phyloP scores from a whole-genome alignment of 345 rosid genomes.

The Syzygium grande region DNA sequence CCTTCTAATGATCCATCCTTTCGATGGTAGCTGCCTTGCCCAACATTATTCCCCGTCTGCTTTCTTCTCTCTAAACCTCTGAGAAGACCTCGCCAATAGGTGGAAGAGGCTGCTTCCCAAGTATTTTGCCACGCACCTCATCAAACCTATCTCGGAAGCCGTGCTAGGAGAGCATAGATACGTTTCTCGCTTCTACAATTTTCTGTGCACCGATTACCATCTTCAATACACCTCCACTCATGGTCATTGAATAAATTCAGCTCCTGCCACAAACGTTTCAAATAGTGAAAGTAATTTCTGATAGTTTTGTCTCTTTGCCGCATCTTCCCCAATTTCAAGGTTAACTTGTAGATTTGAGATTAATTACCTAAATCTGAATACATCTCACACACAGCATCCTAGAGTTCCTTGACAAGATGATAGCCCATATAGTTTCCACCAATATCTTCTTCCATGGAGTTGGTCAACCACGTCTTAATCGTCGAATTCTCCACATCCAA shows the following conservation, averaged over 20 bases:
- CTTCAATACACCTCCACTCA: neutral
- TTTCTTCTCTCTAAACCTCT: neutral
- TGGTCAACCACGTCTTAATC: neutral
- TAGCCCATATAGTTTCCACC: neutral
- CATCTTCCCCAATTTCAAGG: neutral
- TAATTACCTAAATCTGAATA: neutral
- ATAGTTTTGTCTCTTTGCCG: fast-evolving
- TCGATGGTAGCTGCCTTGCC: fast-evolving
- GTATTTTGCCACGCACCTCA: fast-evolving
- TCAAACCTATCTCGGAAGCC: neutral
- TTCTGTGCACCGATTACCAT: fast-evolving
- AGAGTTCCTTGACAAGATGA: fast-evolving
- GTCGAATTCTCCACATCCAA: fast-evolving
- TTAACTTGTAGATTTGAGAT: neutral
- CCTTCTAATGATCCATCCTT: neutral
- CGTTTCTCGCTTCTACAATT: neutral
- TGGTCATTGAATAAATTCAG: neutral
- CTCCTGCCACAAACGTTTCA: neutral
- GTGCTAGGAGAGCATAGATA: fast-evolving
- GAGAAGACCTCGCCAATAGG: neutral
- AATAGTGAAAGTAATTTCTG: neutral
- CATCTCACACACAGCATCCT: neutral
- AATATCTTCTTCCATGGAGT: neutral
- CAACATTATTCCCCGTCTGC: neutral
- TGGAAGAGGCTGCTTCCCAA: neutral